Evolutionary conservation across 2,329 filamentous ascomycete species (phyloP).

Genomic region (Aspergillus unguis): DNA sequence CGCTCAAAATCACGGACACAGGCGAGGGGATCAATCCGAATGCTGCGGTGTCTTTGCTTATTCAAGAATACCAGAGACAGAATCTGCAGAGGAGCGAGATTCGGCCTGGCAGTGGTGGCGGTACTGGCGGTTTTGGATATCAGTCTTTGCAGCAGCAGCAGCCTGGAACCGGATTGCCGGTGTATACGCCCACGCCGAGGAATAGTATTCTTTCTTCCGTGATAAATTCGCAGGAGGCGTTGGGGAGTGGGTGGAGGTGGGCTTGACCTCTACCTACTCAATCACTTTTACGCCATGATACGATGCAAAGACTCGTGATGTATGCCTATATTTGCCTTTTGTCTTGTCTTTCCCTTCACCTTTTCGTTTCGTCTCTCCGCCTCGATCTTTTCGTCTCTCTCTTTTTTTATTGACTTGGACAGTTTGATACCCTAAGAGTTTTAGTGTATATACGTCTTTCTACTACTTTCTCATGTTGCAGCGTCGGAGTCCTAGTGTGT

Average conservation of each 20-base stretch:
- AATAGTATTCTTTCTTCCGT: slow-evolving; percentile 23
- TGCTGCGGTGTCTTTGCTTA: slow-evolving; percentile 55
- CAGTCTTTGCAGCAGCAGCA: too few species aligned
- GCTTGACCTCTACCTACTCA: slow-evolving; percentile 24
- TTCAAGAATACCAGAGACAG: slow-evolving; percentile 36
- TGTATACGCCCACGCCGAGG: slow-evolving; percentile 12
- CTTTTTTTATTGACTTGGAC: background rate
- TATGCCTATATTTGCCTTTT: background rate
- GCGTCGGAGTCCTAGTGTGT: too few species aligned
- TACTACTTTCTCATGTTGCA: background rate
- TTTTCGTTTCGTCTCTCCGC: background rate
- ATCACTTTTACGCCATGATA: background rate
- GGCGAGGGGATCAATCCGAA: slow-evolving; percentile 58
- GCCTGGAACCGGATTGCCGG: background rate
- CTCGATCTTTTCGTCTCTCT: background rate
- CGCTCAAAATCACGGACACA: slow-evolving; percentile 57
- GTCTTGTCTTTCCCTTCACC: background rate
- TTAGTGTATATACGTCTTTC: background rate
- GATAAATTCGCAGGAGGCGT: slow-evolving; percentile 24
- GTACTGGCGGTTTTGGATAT: background rate
- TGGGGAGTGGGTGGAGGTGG: slow-evolving; percentile 38
- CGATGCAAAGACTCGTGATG: background rate
- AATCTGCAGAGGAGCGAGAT: slow-evolving; percentile 23
- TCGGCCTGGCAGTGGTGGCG: background rate
- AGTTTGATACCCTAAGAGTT: background rate